A percentile compares a stretch with the other conserved stretches of the same genome.
phyloP scores from a whole-genome alignment of 257 asterid genomes.

The Ilex asprella region DNA sequence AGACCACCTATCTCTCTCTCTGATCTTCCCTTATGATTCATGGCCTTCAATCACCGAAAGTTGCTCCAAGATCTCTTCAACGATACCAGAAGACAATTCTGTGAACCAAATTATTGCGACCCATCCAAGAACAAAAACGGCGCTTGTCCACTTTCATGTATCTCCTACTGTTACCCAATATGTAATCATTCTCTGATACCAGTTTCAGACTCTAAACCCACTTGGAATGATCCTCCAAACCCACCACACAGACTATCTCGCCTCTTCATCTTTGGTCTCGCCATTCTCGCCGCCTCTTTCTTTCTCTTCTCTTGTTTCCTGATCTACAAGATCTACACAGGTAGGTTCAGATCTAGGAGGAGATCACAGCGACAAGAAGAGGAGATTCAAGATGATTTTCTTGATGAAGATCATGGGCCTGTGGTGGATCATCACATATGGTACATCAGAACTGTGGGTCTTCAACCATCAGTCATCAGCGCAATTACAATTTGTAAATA shows the following conservation, averaged over 20 bases:
- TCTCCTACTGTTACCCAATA: constrained; percentile 7
- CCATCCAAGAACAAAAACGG: neutral
- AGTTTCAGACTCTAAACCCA: neutral
- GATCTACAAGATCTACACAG: constrained; percentile 25
- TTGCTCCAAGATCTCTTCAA: constrained; percentile 15
- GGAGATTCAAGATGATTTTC: constrained; percentile 18
- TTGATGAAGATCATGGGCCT: constrained; percentile 47
- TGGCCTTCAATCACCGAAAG: constrained; percentile 38
- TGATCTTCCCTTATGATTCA: constrained; percentile 3
- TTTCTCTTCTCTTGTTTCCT: constrained; percentile 35
- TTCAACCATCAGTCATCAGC: constrained; percentile 52
- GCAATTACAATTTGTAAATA: constrained; percentile 52
- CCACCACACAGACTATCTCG: constrained; percentile 18
- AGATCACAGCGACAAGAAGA: constrained; percentile 9
- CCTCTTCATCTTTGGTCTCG: constrained; percentile 27
- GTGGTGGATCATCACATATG: constrained; percentile 66
- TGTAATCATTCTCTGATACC: constrained; percentile 7
- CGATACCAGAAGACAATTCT: neutral
- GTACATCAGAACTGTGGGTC: constrained; percentile 72
- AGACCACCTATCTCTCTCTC: neutral
- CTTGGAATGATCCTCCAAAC: neutral
- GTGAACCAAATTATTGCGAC: constrained; percentile 20
- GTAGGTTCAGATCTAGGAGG: constrained; percentile 8
- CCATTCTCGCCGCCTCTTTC: constrained; percentile 36
- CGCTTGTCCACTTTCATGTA: constrained; percentile 27